A percentile compares a stretch with the other conserved stretches of the same genome.
These are phyloP conservation scores for Spongiforma sp. DNA, from an alignment of 1,284 basidiomycete species.

Conservation along the genomic window DNA sequence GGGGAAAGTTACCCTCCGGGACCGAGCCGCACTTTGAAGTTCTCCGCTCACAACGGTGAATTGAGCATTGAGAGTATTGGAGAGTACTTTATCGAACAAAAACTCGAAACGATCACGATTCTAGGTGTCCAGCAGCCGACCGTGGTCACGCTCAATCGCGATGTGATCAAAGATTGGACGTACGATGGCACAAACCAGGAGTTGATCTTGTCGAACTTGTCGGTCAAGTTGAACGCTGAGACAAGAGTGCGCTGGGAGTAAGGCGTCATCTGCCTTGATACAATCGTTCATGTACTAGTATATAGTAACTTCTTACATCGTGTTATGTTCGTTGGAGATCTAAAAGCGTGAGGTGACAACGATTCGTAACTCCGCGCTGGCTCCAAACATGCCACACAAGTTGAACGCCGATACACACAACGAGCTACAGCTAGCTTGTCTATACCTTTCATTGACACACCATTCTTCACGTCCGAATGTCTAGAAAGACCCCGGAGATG, in stretches of 20 bases:
- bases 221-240: slow-evolving; percentile 41
- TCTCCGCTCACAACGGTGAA: slow-evolving; percentile 39
- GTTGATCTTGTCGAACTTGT: slow-evolving; percentile 38
- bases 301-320: too few relatives aligned
- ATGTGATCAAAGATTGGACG: slow-evolving; percentile 37
- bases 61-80: slow-evolving; percentile 48
- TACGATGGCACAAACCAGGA: slow-evolving; percentile 40
- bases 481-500: slow-evolving; percentile 19
- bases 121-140: slow-evolving; percentile 50
- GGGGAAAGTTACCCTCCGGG: slow-evolving; percentile 58
- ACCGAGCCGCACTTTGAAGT: slow-evolving; percentile 49
- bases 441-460: neutral
- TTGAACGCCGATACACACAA: slow-evolving; percentile 5
- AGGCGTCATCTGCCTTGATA: too few relatives aligned
- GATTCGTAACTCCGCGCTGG: too few relatives aligned
- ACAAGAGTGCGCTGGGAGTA: slow-evolving; percentile 33
- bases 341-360: too few relatives aligned
- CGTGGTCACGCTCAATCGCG: slow-evolving; percentile 40
- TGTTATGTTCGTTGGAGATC: too few relatives aligned
- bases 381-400: too few relatives aligned
- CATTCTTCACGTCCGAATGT: slow-evolving; percentile 18
- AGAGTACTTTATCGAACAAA: slow-evolving; percentile 46
- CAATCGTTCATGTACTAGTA: too few relatives aligned
- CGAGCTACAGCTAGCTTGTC: slow-evolving; percentile 2
- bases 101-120: slow-evolving; percentile 51